Evolutionary conservation across 306 rosid species (phyloP).

Genomic region (Psophocarpus tetragonolobus): DNA sequence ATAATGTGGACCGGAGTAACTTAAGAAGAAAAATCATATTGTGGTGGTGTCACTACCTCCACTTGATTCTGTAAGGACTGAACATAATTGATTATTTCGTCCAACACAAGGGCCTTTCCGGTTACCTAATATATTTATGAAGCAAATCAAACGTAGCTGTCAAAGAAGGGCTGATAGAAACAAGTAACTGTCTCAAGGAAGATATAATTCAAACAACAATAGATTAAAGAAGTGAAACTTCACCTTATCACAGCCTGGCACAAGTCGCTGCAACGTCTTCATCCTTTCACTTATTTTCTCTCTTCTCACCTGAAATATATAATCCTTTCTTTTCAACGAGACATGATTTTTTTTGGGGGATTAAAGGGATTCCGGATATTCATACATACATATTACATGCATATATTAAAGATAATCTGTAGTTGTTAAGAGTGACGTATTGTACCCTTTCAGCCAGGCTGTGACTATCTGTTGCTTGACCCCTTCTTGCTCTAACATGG

Average conservation of each 20-base stretch:
- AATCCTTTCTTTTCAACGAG: slow-evolving; percentile 25
- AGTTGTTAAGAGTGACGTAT: background rate
- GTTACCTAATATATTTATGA: slow-evolving; percentile 58
- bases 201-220: slow-evolving; percentile 18
- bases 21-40: background rate
- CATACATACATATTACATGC: background rate
- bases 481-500: slow-evolving; percentile 97
- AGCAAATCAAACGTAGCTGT: slow-evolving; percentile 53
- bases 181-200: background rate
- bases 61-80: slow-evolving; percentile 98
- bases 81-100: slow-evolving; percentile 97
- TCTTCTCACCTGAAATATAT: slow-evolving; percentile 80
- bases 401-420: background rate
- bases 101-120: slow-evolving; percentile 97
- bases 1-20: background rate
- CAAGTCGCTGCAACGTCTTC: slow-evolving; percentile 81
- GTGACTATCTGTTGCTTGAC: slow-evolving; percentile 97
- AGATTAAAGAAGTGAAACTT: slow-evolving; percentile 19
- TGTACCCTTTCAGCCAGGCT: slow-evolving; percentile 98
- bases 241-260: slow-evolving; percentile 97
- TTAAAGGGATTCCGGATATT: background rate
- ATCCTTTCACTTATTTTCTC: slow-evolving; percentile 96
- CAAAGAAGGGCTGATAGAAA: slow-evolving; percentile 28
- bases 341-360: slow-evolving; percentile 16
- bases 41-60: slow-evolving; percentile 61